Base-by-base conservation (phyloP, 192 early-diverging fungal genomes). In the Tieghemiomyces parasiticus region DNA sequence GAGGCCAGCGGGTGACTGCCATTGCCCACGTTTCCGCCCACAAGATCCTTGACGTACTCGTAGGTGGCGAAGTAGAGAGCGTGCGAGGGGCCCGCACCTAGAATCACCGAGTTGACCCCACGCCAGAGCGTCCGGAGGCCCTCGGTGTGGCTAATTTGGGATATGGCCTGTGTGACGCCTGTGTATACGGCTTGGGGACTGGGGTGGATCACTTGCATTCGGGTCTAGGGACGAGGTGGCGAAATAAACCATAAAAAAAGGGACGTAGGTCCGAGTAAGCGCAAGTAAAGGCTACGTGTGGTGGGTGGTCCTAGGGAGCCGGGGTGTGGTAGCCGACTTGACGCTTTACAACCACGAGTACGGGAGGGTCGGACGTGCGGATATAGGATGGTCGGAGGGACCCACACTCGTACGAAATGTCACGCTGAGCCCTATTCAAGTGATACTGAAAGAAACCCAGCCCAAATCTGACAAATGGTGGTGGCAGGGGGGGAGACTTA, bases 41-140 rank as follows among this genome's bases (percentile, higher is more conserved):
- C 85, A 19, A 78, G 52, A 38, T 86, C 77, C 71, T 95, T 98
- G 60, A 82, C 87, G 31, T 85, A 77, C 67, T 98, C 95, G 71
- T 98, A 98, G 2, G 85, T 85, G 14, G 87, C 92, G 78, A 95
- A 98, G 60, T 94, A 91, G 22, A 98, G 74, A 0, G 95, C 95
- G 62, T 98, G 95, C 4, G 93, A 89, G 2, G 95, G 95, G 0
- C 95, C 95, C 4, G 91, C 90, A 14, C 93, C 93, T 58, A 95
- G 58, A 19, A 95, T 81, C 3, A 98, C 91, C 19, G 90, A 92
- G 63, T 81, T 88, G 14, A 98, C 89, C 24, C 95, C 95, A 22
- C 91, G 76, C 90, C 91, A 98, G 33, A 98, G 77, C n/a, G 88
- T 74, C 14, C 77, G 71, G 12, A 81, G 70, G 4, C 90, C 89